Percentiles rank a stretch among this genome's conserved stretches.
These are phyloP conservation scores for Pythium utonaiense DNA, from an alignment of 352 stramenopile species.

Conservation along the genomic window DNA sequence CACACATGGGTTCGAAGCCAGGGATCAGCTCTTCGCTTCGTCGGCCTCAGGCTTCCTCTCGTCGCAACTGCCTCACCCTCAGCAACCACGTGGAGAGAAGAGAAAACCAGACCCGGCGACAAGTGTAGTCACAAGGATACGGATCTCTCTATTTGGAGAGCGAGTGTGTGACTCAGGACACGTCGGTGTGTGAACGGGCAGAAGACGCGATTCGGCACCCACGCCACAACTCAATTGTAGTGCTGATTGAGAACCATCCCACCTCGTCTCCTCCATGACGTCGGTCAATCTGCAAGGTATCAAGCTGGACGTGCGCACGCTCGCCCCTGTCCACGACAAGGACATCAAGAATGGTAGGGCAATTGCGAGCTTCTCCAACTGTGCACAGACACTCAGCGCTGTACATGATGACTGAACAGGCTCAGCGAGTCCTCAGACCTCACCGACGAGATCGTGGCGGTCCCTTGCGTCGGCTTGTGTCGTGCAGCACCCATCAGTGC, in stretches of 20 bases:
- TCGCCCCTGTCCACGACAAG: constrained; percentile 16
- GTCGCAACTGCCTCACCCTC: neutral
- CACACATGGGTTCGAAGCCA: neutral
- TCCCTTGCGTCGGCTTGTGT: constrained; percentile 36
- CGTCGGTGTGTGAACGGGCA: neutral
- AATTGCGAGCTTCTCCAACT: neutral
- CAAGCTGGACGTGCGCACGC: constrained; percentile 23
- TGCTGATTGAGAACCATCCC: neutral
- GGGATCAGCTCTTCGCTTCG: too few relatives aligned
- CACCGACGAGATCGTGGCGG: constrained; percentile 47
- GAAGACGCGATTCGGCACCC: neutral
- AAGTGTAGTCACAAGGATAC: neutral
- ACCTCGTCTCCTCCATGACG: neutral
- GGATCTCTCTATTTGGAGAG: neutral
- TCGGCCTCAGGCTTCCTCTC: too few relatives aligned
- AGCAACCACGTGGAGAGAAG: constrained; percentile 1
- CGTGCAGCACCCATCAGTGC: constrained; percentile 40
- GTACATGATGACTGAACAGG: neutral
- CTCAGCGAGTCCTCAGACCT: constrained; percentile 25
- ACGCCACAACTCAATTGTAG: neutral
- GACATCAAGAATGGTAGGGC: constrained; percentile 24
- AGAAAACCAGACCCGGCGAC: neutral
- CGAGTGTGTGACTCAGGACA: neutral
- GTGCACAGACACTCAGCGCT: neutral
- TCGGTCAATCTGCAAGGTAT: constrained; percentile 9